Evolutionary conservation across 1,284 basidiomycete species (phyloP), one percentile per base, ranked within the genome.

Genomic region (Cutaneotrichosporon sp.): DNA sequence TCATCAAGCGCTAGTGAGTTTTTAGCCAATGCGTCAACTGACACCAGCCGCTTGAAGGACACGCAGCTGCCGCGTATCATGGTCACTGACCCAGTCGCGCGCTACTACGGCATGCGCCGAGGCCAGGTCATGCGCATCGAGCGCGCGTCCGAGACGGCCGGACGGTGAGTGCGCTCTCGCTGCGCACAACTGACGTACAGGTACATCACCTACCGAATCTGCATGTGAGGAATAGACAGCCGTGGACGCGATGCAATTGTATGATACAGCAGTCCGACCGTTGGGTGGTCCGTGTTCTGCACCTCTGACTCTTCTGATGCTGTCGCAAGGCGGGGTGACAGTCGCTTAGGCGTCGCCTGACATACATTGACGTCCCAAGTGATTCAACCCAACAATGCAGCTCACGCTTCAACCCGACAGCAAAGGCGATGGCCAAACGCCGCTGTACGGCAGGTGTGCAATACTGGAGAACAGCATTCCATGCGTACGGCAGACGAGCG

Each of bases 91-190:
- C 96, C 96, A 5, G 94, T 99, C 13, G 92, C 94, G 36, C 83
- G 92, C 59, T 98, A 99, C 76, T 99, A 97, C 77, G 96, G 96
- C 46, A 81, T 98, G 56, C 83, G 85, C 68, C 82, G 96, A 57
- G 93, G 94, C 20, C 90, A 97, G 74, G 96, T 99, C 36, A 96
- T 98, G 73, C 97, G 97, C 79, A 98, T 99, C 65, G 98, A 89
- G 56, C 80, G 96, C 68, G 88, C 92, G 21, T 92, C 89, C 73
- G 96, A 98, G 80, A 98, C 96, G 15, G 88, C 88, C 62, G 96
- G 94, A 59, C 83, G 96, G 66, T 97, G 56, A 66, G 73, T 69
- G 4, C 12, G 22, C 21, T 23, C 4, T 8, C 21, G 21, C 21
- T 17, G 40, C 12, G 20, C 12, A 43, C 7, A 4, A 23, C 48